Conservation (phyloP, 345 rosid species). For the Aquilaria sinensis region DNA sequence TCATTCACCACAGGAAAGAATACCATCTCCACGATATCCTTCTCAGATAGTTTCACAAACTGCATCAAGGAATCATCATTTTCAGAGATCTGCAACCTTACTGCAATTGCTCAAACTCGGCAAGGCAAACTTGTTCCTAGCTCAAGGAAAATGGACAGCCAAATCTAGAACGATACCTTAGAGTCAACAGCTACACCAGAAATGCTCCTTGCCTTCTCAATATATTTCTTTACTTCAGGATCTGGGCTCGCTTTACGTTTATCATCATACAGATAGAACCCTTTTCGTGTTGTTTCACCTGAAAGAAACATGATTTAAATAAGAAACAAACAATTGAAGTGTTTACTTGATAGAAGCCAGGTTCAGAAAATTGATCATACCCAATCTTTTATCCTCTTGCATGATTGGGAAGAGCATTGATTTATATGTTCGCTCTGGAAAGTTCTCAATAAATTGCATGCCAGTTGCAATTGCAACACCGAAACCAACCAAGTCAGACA, state of each 20-base stretch:
- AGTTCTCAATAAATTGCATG: slow-evolving; percentile 68
- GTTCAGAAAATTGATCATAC: slow-evolving; percentile 21
- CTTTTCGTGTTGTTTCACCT: slow-evolving; percentile 86
- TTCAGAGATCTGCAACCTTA: neutral
- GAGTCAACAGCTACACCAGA: slow-evolving; percentile 68
- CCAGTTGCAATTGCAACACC: slow-evolving; percentile 88
- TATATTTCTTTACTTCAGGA: slow-evolving; percentile 64
- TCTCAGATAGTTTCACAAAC: slow-evolving; percentile 64
- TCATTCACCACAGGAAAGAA: slow-evolving; percentile 96
- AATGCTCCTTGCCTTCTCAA: slow-evolving; percentile 78
- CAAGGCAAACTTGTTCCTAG: too few relatives aligned
- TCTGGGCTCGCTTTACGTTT: slow-evolving; percentile 87
- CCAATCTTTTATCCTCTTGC: slow-evolving; percentile 95
- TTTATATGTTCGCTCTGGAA: slow-evolving; percentile 76
- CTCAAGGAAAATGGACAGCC: too few relatives aligned
- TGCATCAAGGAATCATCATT: slow-evolving; percentile 22
- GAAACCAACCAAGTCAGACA: slow-evolving; percentile 87
- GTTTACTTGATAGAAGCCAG: neutral
- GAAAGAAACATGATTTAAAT: slow-evolving; percentile 9
- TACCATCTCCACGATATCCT: slow-evolving; percentile 86
- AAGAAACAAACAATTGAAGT: neutral
- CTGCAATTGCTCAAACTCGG: too few relatives aligned
- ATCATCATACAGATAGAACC: slow-evolving; percentile 78
- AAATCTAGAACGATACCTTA: slow-evolving; percentile 34
- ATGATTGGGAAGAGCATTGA: slow-evolving; percentile 78